Evolutionary conservation across 2,329 filamentous ascomycete species (phyloP).

Genomic region (Cadophora malorum): DNA sequence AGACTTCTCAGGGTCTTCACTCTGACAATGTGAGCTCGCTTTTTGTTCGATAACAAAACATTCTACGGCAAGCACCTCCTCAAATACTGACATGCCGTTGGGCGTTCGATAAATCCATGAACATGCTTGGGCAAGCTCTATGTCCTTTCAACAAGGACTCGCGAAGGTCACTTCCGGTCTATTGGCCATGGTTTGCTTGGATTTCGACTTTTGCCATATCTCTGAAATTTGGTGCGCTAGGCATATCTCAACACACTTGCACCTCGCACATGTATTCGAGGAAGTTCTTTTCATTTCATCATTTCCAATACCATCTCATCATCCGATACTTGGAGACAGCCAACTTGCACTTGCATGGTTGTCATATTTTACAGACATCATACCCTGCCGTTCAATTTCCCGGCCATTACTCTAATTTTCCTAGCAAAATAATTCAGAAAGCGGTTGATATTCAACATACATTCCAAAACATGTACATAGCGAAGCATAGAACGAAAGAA

Average conservation of each 20-base stretch:
- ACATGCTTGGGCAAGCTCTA: background rate
- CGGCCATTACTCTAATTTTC: background rate
- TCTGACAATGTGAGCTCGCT: background rate
- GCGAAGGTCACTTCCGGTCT: background rate
- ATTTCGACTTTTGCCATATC: too few species aligned
- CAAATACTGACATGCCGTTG: too few species aligned
- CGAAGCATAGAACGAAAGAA: background rate
- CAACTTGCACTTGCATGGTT: background rate
- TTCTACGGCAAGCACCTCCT: background rate
- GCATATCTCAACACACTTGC: too few species aligned
- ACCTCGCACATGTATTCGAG: too few species aligned
- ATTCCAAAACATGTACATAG: background rate
- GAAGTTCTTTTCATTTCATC: too few species aligned
- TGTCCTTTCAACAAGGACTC: slow-evolving; percentile 1
- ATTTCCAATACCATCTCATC: too few species aligned
- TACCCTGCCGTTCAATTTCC: too few species aligned
- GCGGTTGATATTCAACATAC: slow-evolving; percentile 10
- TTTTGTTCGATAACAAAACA: background rate
- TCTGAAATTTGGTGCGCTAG: too few species aligned
- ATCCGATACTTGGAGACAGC: too few species aligned
- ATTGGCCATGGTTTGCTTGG: too few species aligned
- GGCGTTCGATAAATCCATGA: too few species aligned
- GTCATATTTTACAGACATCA: background rate
- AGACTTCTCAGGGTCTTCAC: background rate
- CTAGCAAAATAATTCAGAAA: background rate